Evolutionary conservation across 805 yeast species (phyloP).

Genomic region (Maudiozyma serrabonitensis): DNA sequence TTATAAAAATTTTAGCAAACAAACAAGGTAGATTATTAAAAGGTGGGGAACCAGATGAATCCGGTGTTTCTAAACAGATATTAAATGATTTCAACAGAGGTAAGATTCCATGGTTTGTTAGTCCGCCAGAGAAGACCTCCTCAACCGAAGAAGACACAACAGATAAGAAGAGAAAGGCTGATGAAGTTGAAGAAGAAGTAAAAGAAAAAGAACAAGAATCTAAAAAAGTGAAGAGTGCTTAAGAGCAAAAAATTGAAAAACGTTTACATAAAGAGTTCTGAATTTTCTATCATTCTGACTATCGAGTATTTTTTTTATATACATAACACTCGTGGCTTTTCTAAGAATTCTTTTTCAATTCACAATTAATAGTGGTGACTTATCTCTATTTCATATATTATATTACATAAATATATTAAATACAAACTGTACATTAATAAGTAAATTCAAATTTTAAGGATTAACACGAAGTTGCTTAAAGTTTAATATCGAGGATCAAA

Average conservation of each 20-base stretch:
- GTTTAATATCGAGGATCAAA: no score
- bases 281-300: no score
- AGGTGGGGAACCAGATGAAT: conserved; percentile 97
- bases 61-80: conserved; percentile 82
- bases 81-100: conserved; percentile 95
- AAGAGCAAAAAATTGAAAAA: conserved; percentile 1
- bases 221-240: conserved; percentile 26
- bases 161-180: conserved; percentile 8
- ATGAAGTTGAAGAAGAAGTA: conserved; percentile 2
- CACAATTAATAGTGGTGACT: no score
- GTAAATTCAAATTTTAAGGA: no score
- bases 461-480: no score
- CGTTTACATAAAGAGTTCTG: background rate
- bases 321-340: no score
- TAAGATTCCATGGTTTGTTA: conserved; percentile 94
- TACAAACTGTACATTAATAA: background rate
- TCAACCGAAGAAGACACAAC: conserved; percentile 27
- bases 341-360: no score
- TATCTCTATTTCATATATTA: no score
- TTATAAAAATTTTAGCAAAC: conserved; percentile 82
- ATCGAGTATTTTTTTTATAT: no score
- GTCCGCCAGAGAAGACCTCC: conserved; percentile 73
- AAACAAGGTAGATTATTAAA: conserved; percentile 86
- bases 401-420: background rate
- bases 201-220: conserved; percentile 13